Conservation (phyloP, 495 filamentous ascomycete genomes). For the Bacidia gigantensis region DNA sequence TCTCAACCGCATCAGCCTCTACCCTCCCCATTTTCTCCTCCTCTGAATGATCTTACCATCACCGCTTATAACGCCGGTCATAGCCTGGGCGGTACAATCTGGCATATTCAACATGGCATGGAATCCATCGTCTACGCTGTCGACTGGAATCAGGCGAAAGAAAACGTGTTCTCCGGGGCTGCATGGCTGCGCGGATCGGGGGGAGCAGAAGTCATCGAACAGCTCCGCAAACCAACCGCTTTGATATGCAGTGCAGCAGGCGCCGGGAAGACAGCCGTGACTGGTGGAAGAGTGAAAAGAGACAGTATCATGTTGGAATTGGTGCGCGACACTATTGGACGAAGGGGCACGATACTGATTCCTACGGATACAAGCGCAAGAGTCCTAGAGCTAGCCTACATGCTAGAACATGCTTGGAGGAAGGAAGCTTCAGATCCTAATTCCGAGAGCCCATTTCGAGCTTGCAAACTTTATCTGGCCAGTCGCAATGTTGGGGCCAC, state of each 20-base stretch:
- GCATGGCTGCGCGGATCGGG: conserved; percentile 80
- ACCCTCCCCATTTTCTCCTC: conserved; percentile 73
- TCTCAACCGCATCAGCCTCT: conserved; percentile 86
- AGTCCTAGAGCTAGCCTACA: conserved; percentile 83
- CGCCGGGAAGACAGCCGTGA: conserved; percentile 52
- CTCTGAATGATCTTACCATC: conserved; percentile 81
- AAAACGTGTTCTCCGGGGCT: conserved; percentile 85
- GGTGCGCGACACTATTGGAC: conserved; percentile 59
- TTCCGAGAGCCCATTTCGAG: conserved; percentile 43
- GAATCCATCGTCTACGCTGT: conserved; percentile 96
- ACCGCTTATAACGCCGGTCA: conserved; percentile 96
- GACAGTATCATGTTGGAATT: conserved; percentile 76
- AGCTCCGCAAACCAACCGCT: conserved; percentile 82
- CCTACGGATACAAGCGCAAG: conserved; percentile 90
- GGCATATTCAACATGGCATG: conserved; percentile 94
- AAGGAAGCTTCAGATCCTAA: conserved; percentile 39
- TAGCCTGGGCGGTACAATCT: conserved; percentile 92
- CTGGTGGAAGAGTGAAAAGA: conserved; percentile 60
- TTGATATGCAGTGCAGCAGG: conserved; percentile 81
- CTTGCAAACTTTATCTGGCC: conserved; percentile 65
- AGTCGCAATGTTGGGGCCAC: conserved; percentile 67
- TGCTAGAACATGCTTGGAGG: conserved; percentile 85
- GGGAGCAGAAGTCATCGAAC: conserved; percentile 83
- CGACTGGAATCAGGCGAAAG: conserved; percentile 91
- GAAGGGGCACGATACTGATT: conserved; percentile 87